A percentile compares a stretch with the other conserved stretches of the same genome.
Conservation (phyloP, 495 filamentous ascomycete genomes). For the Aspergillus avenaceus region DNA sequence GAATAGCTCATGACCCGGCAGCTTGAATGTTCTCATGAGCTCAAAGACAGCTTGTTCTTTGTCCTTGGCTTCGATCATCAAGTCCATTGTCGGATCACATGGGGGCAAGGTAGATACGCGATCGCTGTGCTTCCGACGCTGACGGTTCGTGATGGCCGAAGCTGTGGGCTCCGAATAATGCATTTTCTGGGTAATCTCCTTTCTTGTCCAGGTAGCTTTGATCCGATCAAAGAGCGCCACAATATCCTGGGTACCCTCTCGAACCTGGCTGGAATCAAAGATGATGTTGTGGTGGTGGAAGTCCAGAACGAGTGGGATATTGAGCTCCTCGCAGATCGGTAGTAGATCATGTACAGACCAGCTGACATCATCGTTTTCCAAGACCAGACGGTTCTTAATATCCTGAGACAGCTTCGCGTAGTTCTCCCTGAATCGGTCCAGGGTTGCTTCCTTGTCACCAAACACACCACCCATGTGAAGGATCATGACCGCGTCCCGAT, state of each 20-base stretch:
- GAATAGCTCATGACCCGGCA: slow-evolving; percentile 71
- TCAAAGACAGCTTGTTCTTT: slow-evolving; percentile 98
- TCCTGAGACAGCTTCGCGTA: slow-evolving; percentile 61
- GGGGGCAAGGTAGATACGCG: slow-evolving; percentile 76
- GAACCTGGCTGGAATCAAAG: slow-evolving; percentile 65
- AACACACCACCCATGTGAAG: slow-evolving; percentile 92
- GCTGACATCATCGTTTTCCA: slow-evolving; percentile 92
- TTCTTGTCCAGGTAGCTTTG: slow-evolving; percentile 77
- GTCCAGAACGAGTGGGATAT: slow-evolving; percentile 90
- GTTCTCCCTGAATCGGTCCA: slow-evolving; percentile 77
- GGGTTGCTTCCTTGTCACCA: slow-evolving; percentile 78
- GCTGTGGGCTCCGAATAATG: slow-evolving; percentile 84
- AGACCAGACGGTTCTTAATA: slow-evolving; percentile 76
- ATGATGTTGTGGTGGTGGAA: slow-evolving; percentile 96
- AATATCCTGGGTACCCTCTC: slow-evolving; percentile 86
- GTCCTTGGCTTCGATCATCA: slow-evolving; percentile 99
- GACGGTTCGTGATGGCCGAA: slow-evolving; percentile 66
- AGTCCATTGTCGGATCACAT: slow-evolving; percentile 75
- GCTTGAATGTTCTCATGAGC: slow-evolving; percentile 79
- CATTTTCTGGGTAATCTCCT: slow-evolving; percentile 91
- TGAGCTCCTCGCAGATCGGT: slow-evolving; percentile 86
- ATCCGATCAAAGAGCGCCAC: slow-evolving; percentile 68
- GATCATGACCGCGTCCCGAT: slow-evolving; percentile 92
- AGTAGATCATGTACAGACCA: slow-evolving; percentile 91
- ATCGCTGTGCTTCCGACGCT: slow-evolving; percentile 79